A percentile compares a stretch with the other conserved stretches of the same genome.
Evolutionary conservation across 345 rosid species (phyloP).

Genomic region (Populus simonii): DNA sequence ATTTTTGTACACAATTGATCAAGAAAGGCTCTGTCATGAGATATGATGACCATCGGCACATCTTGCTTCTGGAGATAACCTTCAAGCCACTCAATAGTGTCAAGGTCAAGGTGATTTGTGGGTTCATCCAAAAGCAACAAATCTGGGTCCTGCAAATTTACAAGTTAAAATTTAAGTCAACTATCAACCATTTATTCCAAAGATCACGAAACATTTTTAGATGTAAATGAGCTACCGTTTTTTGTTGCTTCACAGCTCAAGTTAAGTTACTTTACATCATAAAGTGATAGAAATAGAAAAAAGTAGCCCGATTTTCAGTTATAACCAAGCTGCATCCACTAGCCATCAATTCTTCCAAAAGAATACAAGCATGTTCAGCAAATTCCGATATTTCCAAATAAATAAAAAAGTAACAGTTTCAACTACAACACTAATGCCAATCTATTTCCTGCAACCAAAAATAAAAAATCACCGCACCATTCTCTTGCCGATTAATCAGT

Average conservation of each 20-base stretch:
- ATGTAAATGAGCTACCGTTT: not conserved
- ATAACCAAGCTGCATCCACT: not conserved
- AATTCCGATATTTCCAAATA: not conserved
- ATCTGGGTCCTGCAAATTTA: slow-evolving; percentile 75
- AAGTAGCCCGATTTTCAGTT: not conserved
- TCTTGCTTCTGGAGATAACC: slow-evolving; percentile 82
- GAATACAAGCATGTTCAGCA: not conserved
- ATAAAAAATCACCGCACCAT: not conserved
- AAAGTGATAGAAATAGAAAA: not conserved
- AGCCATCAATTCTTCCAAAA: not conserved
- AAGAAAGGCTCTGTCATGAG: slow-evolving; percentile 95
- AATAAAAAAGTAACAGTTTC: not conserved
- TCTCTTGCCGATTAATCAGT: not conserved
- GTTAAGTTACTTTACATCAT: not conserved
- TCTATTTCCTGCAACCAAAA: not conserved
- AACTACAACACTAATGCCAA: not conserved
- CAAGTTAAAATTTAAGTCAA: slow-evolving; percentile 2
- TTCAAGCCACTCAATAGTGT: slow-evolving; percentile 97
- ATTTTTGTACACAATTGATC: slow-evolving; percentile 93
- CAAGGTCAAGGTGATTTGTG: slow-evolving; percentile 94
- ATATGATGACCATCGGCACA: slow-evolving; percentile 94
- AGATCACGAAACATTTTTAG: not conserved
- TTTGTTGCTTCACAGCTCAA: not conserved
- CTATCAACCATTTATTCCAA: not conserved
- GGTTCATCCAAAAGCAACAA: slow-evolving; percentile 93